Conservation (phyloP, 2,329 filamentous ascomycete genomes). For the Colletotrichum euphorbiae region DNA sequence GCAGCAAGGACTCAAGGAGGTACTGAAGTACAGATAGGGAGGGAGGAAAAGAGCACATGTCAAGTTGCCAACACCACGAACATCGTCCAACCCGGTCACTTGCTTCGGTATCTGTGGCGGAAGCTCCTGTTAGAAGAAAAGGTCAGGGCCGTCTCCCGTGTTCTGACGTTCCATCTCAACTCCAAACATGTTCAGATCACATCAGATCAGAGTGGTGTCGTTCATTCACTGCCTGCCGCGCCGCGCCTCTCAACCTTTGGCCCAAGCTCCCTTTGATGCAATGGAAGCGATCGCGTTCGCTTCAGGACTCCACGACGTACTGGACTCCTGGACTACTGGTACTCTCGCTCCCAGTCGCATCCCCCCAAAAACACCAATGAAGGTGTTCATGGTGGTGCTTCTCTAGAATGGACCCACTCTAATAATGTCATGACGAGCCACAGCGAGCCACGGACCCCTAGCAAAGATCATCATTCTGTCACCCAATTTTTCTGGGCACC, state of each 20-base stretch:
- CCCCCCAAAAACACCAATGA: not conserved
- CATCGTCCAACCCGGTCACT: not conserved
- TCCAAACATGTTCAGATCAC: too few relatives aligned
- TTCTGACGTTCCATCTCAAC: too few relatives aligned
- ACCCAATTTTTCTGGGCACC: slow-evolving; percentile 35
- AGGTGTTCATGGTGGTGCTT: not conserved
- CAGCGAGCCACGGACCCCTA: slow-evolving; percentile 17
- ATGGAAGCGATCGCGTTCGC: not conserved
- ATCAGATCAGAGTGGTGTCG: too few relatives aligned
- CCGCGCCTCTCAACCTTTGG: slow-evolving; percentile 1
- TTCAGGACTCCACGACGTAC: too few relatives aligned
- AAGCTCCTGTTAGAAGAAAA: not conserved
- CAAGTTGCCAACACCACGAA: too few relatives aligned
- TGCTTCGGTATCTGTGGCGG: not conserved
- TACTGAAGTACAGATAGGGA: too few relatives aligned
- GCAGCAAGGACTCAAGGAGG: not conserved
- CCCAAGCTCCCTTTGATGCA: slow-evolving; percentile 4
- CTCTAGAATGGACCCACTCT: slow-evolving; percentile 8
- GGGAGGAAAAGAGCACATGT: not conserved
- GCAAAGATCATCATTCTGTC: slow-evolving; percentile 25
- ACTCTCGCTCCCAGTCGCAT: not conserved
- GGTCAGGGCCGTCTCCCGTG: slow-evolving; percentile 1
- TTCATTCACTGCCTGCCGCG: not conserved
- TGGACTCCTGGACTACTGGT: not conserved
- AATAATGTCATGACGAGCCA: slow-evolving; percentile 28